Evolutionary conservation across 371 early-diverging fungal genomes (phyloP).

Genomic region (Neoconidiobolus thromboides): DNA sequence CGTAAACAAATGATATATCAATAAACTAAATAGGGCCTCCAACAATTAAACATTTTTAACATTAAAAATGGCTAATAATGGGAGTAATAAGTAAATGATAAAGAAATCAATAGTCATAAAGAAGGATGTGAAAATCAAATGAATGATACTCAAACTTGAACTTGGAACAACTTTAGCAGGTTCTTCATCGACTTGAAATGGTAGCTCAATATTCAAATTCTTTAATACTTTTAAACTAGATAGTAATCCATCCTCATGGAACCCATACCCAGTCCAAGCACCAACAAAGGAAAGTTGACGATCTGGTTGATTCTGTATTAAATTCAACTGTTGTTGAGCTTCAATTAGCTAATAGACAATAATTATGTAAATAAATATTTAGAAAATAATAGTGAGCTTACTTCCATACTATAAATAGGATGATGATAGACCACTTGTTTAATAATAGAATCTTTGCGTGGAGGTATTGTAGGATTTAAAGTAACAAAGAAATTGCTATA

Average conservation of each 20-base stretch:
- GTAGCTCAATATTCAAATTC: too few species aligned
- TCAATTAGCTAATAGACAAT: constrained; percentile 4
- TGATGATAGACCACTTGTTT: constrained; percentile 25
- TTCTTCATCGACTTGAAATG: too few species aligned
- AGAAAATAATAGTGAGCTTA: not conserved
- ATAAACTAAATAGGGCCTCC: too few species aligned
- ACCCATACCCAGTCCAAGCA: constrained; percentile 43
- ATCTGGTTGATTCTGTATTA: constrained; percentile 10
- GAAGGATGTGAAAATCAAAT: too few species aligned
- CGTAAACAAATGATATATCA: too few species aligned
- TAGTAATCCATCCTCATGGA: constrained; percentile 40
- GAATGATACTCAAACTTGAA: too few species aligned
- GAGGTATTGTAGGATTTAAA: constrained; percentile 29
- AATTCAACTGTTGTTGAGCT: constrained; percentile 9
- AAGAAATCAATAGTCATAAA: too few species aligned
- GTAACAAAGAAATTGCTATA: constrained; percentile 33
- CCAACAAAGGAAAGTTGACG: constrained; percentile 18
- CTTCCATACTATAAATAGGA: constrained; percentile 17
- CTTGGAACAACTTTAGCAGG: too few species aligned
- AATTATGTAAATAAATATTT: not conserved
- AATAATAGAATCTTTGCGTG: constrained; percentile 14
- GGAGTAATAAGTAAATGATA: too few species aligned
- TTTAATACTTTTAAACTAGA: constrained; percentile 13
- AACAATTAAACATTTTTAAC: too few species aligned
- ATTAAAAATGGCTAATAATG: too few species aligned